phyloP scores from a whole-genome alignment of 1,284 basidiomycete species.

The Pyrrhoderma noxium region DNA sequence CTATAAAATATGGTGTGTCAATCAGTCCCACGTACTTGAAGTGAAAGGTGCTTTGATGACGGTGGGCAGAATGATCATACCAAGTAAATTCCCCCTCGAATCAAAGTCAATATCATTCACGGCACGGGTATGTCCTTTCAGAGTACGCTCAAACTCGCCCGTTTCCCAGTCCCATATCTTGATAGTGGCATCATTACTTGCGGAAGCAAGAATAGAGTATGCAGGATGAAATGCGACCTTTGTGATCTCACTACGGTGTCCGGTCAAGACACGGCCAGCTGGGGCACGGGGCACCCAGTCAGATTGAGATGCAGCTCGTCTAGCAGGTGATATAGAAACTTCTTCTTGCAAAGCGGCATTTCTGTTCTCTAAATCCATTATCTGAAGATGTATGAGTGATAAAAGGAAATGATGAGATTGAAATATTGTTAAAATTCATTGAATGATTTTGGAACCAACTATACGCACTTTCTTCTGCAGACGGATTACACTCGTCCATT shows the following conservation, averaged over 20 bases:
- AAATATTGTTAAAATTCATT: slow-evolving; percentile 1
- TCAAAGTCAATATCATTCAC: slow-evolving; percentile 73
- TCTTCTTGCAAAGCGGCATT: slow-evolving; percentile 61
- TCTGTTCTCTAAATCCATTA: slow-evolving; percentile 66
- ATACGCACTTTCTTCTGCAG: slow-evolving; percentile 68
- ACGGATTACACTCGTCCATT: slow-evolving; percentile 77
- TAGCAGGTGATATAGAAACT: slow-evolving; percentile 36
- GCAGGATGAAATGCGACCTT: slow-evolving; percentile 67
- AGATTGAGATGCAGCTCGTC: slow-evolving; percentile 29
- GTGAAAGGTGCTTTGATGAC: neutral
- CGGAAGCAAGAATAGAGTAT: slow-evolving; percentile 60
- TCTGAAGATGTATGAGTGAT: slow-evolving; percentile 32
- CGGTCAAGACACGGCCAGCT: slow-evolving; percentile 53
- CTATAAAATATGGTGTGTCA: slow-evolving; percentile 29
- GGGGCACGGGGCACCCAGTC: slow-evolving; percentile 68
- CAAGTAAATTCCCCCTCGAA: slow-evolving; percentile 57
- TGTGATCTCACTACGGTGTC: slow-evolving; percentile 58
- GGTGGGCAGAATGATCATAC: too few relatives aligned
- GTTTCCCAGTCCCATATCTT: slow-evolving; percentile 84
- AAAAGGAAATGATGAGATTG: slow-evolving; percentile 1
- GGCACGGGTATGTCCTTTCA: slow-evolving; percentile 73
- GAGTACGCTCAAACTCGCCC: slow-evolving; percentile 70
- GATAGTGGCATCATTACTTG: slow-evolving; percentile 65
- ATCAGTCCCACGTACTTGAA: neutral
- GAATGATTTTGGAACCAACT: neutral